These are phyloP conservation scores for Sarocladiaceae sp. DNA, from an alignment of 2,329 filamentous ascomycete genomes.

Conservation along the genomic window DNA sequence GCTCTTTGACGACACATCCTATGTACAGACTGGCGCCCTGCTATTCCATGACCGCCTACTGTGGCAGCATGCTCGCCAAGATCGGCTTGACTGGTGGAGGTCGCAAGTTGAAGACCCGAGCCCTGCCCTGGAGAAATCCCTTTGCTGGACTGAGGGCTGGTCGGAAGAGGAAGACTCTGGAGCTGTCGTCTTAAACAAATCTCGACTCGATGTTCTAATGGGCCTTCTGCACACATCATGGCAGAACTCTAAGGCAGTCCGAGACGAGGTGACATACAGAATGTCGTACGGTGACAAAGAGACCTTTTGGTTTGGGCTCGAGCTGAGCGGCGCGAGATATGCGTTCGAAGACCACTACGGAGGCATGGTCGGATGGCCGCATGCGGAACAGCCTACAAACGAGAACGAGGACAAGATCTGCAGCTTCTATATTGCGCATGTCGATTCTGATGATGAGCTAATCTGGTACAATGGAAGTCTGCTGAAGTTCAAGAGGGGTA, in stretches of 20 bases:
- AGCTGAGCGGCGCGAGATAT: constrained; percentile 32
- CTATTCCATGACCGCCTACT: constrained; percentile 39
- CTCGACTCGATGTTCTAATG: constrained; percentile 28
- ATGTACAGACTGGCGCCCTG: constrained; percentile 26
- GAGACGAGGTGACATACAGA: constrained; percentile 35
- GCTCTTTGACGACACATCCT: constrained; percentile 27
- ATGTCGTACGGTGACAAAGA: constrained; percentile 42
- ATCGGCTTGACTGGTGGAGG: constrained; percentile 33
- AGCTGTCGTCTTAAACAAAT: constrained; percentile 37
- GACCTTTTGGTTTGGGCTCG: constrained; percentile 40
- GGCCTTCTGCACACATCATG: constrained; percentile 37
- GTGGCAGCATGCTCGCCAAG: constrained; percentile 28
- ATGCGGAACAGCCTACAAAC: neutral
- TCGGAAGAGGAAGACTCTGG: constrained; percentile 39
- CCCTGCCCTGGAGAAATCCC: constrained; percentile 26
- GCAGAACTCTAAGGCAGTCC: constrained; percentile 37
- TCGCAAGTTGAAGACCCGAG: constrained; percentile 30
- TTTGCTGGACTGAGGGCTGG: constrained; percentile 34
- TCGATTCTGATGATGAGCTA: constrained; percentile 30
- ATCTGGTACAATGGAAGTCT: constrained; percentile 41
- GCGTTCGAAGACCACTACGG: constrained; percentile 37
- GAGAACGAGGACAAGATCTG: constrained; percentile 24
- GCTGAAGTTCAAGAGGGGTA: constrained; percentile 32
- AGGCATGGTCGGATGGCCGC: constrained; percentile 32
- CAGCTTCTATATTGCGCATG: constrained; percentile 38